phyloP scores from a whole-genome alignment of 192 early-diverging fungal genomes.

The Cladochytrium replicatum region DNA sequence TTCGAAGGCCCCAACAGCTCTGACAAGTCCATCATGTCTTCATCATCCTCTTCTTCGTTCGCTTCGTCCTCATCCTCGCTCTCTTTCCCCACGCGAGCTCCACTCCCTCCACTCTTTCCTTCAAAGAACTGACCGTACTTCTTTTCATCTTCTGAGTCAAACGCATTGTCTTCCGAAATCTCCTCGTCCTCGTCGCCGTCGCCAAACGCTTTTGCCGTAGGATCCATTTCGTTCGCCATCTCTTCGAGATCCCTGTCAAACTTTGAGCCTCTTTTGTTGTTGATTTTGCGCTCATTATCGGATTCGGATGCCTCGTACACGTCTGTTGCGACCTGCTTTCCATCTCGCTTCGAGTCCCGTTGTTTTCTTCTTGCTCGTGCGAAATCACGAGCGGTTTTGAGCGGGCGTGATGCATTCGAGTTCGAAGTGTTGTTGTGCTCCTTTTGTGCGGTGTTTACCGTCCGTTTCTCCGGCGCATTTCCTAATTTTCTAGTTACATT shows the following conservation, averaged over 20 bases:
- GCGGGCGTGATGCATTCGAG: too few relatives aligned
- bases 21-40: constrained; percentile 42
- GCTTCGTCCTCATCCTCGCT: constrained; percentile 28
- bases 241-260: too few relatives aligned
- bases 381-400: too few relatives aligned
- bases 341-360: too few relatives aligned
- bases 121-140: constrained; percentile 64
- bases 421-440: too few relatives aligned
- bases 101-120: constrained; percentile 7
- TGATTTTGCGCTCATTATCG: constrained; percentile 12
- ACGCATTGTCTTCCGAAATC: constrained; percentile 85
- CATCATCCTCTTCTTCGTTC: constrained; percentile 31
- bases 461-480: too few relatives aligned
- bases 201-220: constrained; percentile 63
- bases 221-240: constrained; percentile 28
- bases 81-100: constrained; percentile 21
- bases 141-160: constrained; percentile 76
- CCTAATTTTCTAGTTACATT: too few relatives aligned
- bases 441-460: too few relatives aligned
- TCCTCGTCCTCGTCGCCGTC: constrained; percentile 88
- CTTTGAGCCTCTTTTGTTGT: too few relatives aligned
- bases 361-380: too few relatives aligned
- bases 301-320: constrained; percentile 20
- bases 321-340: too few relatives aligned
- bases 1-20: constrained; percentile 14